Evolutionary conservation across 805 yeast species (phyloP).

Genomic region (Suhomyces kilbournensis): DNA sequence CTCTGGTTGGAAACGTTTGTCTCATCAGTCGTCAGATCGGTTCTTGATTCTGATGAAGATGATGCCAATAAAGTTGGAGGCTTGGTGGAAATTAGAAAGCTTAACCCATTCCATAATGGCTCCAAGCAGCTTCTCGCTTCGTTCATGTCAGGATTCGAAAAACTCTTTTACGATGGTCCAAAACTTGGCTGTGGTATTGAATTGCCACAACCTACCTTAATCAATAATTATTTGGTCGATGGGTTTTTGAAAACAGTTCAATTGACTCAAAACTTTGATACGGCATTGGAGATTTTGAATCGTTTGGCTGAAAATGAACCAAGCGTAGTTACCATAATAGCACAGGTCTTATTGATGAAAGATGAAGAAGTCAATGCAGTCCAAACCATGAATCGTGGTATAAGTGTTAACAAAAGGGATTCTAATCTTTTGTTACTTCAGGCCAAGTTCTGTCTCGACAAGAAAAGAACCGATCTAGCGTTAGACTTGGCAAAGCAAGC

Average conservation of each 20-base stretch:
- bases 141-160: conserved; percentile 65
- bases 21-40: conserved; percentile 70
- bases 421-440: conserved; percentile 53
- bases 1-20: conserved; percentile 54
- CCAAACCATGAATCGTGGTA: conserved; percentile 49
- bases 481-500: conserved; percentile 59
- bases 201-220: conserved; percentile 62
- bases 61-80: conserved; percentile 51
- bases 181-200: conserved; percentile 64
- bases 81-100: conserved; percentile 78
- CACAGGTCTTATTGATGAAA: conserved; percentile 49
- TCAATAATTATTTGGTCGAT: conserved; percentile 70
- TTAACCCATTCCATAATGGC: conserved; percentile 65
- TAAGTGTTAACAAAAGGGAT: conserved; percentile 49
- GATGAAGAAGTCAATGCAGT: conserved; percentile 63
- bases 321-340: conserved; percentile 55
- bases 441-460: conserved; percentile 54
- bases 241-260: conserved; percentile 64
- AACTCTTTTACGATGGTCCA: conserved; percentile 63
- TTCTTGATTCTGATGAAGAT: conserved; percentile 66
- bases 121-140: conserved; percentile 40
- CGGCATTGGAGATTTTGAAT: conserved; percentile 57
- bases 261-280: conserved; percentile 61
- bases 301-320: conserved; percentile 53
- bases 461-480: conserved; percentile 54